These are phyloP conservation scores for Fusarium camptoceras DNA, from an alignment of 2,329 filamentous ascomycete genomes.

Conservation along the genomic window DNA sequence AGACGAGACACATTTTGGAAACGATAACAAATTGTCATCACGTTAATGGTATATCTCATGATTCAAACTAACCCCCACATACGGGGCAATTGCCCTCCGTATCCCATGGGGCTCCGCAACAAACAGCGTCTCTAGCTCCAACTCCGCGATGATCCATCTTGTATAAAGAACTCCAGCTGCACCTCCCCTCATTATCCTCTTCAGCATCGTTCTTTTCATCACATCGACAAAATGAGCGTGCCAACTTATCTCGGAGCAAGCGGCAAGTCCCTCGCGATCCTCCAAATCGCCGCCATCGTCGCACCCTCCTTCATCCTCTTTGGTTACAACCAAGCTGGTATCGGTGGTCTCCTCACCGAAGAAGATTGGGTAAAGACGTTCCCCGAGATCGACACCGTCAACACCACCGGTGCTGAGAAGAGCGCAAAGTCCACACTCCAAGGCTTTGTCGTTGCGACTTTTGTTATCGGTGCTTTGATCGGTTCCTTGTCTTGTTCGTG, in stretches of 20 bases:
- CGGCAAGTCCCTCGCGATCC: slow-evolving; percentile 51
- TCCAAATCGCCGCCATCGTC: slow-evolving; percentile 58
- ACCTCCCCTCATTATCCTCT: not conserved
- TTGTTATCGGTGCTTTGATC: slow-evolving; percentile 69
- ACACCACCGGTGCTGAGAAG: slow-evolving; percentile 55
- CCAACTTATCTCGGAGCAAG: slow-evolving; percentile 51
- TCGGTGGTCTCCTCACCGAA: slow-evolving; percentile 76
- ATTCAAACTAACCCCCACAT: slow-evolving; percentile 30
- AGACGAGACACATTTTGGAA: not conserved
- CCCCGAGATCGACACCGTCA: slow-evolving; percentile 60
- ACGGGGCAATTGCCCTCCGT: slow-evolving; percentile 17
- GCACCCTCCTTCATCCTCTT: slow-evolving; percentile 60
- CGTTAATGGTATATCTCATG: not conserved
- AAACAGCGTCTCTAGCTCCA: slow-evolving; percentile 6
- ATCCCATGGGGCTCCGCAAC: slow-evolving; percentile 40
- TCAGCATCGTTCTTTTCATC: not conserved
- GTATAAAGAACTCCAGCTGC: slow-evolving; percentile 2
- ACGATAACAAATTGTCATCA: not conserved
- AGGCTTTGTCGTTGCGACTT: slow-evolving; percentile 58
- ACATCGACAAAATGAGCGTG: slow-evolving; percentile 21
- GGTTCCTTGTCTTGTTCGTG: slow-evolving; percentile 56
- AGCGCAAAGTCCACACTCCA: slow-evolving; percentile 60
- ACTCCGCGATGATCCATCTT: not conserved
- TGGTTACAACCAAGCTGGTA: slow-evolving; percentile 75
- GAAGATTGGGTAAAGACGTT: slow-evolving; percentile 67